A percentile compares a stretch with the other conserved stretches of the same genome.
Evolutionary conservation across 2,329 filamentous ascomycete genomes (phyloP).

Genomic region (Chrysosporium keratinophilum): DNA sequence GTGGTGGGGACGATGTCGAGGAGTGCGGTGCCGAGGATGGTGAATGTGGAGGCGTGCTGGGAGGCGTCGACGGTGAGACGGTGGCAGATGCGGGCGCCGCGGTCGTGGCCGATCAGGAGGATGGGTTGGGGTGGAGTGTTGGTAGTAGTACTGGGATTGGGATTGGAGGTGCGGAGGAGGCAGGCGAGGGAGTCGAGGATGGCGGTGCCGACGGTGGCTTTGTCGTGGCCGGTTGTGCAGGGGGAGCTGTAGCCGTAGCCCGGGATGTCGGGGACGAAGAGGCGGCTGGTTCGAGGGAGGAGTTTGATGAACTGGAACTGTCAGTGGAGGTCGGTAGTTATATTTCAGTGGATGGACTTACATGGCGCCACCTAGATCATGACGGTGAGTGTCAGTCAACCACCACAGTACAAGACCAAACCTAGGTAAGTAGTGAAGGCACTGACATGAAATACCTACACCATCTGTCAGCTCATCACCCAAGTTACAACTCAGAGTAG

Average conservation of each 20-base stretch:
- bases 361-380: conserved; percentile 14
- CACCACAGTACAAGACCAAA: neutral
- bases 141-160: neutral
- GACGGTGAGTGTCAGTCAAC: neutral
- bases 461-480: too few relatives aligned
- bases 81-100: conserved; percentile 42
- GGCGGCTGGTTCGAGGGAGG: conserved; percentile 32
- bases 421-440: neutral
- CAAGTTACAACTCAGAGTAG: too few relatives aligned
- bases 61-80: conserved; percentile 38
- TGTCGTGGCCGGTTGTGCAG: conserved; percentile 19
- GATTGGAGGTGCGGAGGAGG: neutral
- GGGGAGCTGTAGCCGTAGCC: conserved; percentile 39
- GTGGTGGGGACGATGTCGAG: conserved; percentile 43
- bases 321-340: neutral
- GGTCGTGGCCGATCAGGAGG: conserved; percentile 42
- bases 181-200: conserved; percentile 13
- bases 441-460: conserved; percentile 8
- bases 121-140: conserved; percentile 19
- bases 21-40: conserved; percentile 33
- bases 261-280: conserved; percentile 41
- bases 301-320: conserved; percentile 28
- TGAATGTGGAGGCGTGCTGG: conserved; percentile 22
- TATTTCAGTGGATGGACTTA: conserved; percentile 4
- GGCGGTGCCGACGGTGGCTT: conserved; percentile 14